Conservation (phyloP, 2,329 filamentous ascomycete species). For the Neonectria ditissima region DNA sequence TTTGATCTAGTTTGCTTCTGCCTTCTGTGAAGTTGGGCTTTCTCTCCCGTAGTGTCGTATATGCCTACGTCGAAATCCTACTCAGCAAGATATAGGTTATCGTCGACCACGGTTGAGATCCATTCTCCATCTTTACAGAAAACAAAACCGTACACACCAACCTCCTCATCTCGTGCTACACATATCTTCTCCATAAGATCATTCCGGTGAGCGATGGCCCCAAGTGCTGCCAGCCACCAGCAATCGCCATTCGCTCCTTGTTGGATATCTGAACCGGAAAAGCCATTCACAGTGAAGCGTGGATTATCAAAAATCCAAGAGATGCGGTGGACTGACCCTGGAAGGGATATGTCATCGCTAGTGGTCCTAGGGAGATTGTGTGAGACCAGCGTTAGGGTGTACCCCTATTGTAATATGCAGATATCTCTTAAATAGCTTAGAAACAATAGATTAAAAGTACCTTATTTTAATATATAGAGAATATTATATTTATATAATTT, state of each 20-base stretch:
- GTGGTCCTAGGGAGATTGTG: background rate
- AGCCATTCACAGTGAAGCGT: constrained; percentile 55
- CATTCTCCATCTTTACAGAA: constrained; percentile 79
- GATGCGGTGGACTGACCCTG: constrained; percentile 55
- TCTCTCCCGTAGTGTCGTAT: constrained; percentile 58
- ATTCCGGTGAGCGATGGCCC: constrained; percentile 74
- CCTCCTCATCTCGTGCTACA: constrained; percentile 74
- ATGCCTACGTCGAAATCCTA: constrained; percentile 53
- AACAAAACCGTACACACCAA: constrained; percentile 79
- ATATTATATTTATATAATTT: no score
- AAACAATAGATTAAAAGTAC: no score
- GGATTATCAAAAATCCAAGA: constrained; percentile 58
- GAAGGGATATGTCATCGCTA: constrained; percentile 5
- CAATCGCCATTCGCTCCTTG: constrained; percentile 71
- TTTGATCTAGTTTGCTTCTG: constrained; percentile 75
- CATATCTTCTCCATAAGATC: constrained; percentile 75
- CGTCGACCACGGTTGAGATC: constrained; percentile 78
- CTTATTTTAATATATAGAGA: no score
- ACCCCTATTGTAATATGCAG: no score
- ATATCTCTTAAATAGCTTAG: no score
- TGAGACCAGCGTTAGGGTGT: no score
- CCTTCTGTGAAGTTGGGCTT: constrained; percentile 70
- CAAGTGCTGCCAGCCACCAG: constrained; percentile 78
- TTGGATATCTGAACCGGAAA: constrained; percentile 55
- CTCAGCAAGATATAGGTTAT: constrained; percentile 61